A percentile compares a stretch with the other conserved stretches of the same genome.
phyloP scores from a whole-genome alignment of 164 flowering plant species.

The Sextonia rubra region DNA sequence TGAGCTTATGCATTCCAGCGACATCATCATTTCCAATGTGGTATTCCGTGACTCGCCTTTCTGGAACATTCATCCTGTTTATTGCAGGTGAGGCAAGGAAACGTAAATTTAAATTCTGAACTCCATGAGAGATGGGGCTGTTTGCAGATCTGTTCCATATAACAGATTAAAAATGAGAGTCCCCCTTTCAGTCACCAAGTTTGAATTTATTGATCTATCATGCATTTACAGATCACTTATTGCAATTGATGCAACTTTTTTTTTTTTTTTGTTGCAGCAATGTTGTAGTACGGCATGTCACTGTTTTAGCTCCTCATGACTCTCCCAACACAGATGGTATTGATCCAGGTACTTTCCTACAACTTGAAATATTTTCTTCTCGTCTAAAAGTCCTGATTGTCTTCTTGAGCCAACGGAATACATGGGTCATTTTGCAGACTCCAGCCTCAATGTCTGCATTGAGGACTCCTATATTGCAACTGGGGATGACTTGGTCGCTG shows the following conservation, averaged over 20 bases:
- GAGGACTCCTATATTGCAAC: conserved; percentile 85
- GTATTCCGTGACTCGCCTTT: conserved; percentile 82
- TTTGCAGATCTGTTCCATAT: background rate
- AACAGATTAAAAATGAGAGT: background rate
- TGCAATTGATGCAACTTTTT: background rate
- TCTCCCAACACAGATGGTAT: conserved; percentile 98
- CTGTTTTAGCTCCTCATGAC: conserved; percentile 82
- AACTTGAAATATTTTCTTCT: background rate
- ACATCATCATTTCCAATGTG: conserved; percentile 82
- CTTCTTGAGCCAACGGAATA: background rate
- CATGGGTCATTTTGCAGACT: conserved; percentile 44
- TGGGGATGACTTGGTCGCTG: conserved; percentile 87
- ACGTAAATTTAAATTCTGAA: no score
- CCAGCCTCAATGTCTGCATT: conserved; percentile 85
- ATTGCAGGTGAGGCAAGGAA: conserved; percentile 50
- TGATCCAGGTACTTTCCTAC: conserved; percentile 72
- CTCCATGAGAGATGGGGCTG: background rate
- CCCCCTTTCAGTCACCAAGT: background rate
- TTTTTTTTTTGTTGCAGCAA: conserved; percentile 45
- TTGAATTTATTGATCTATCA: background rate
- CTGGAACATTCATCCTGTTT: conserved; percentile 96
- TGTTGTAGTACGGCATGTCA: conserved; percentile 74
- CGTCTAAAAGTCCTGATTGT: background rate
- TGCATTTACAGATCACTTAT: background rate
- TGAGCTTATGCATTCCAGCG: conserved; percentile 70